Base-by-base conservation (phyloP, 2,329 filamentous ascomycete genomes). In the Samsoniella hepiali region DNA sequence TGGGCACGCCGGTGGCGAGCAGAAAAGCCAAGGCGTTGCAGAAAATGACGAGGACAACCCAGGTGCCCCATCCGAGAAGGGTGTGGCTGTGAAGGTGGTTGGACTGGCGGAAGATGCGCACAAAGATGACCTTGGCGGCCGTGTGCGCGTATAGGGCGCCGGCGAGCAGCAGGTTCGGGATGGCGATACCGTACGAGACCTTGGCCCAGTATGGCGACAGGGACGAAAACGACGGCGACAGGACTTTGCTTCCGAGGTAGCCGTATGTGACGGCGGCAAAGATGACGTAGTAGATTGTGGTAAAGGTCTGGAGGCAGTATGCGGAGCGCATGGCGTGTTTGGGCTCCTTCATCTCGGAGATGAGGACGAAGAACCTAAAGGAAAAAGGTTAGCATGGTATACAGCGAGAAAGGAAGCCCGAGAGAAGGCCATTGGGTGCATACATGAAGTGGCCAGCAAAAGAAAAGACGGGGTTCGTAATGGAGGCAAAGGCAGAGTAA, bases 381-480 rank as follows among this genome's bases (percentile, higher is more conserved):
- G 34, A 17, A 13, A 27, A 32, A 27, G 8, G 38, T 56, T n/a
- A 56, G 53, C 27, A 42, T 31, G 36, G 13, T 31, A n/a, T 29
- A 22, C 27, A 1, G n/a, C 15, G n/a, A 2, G 10, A 44, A 3
- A 57, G 9, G 17, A 2, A 7, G 8, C 5, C 10, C 8, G 10
- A 7, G 3, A 15, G 4, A 22, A 34, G 29, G 5, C n/a, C 1
- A 8, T 13, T 22, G 10, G 15, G 9, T 3, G 15, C 58, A 29
- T 56, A 68, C 77, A 82, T 81, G 69, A 82, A 82, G 63, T 83
- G 81, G 5, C 80, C 81, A 0, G 81, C 80, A 68, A 79, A 83
- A 0, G 81, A 76, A 64, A 84, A 84, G 0, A 83, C 81, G 0
- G 81, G 81, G 66, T 84, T 83, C 13, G 69, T 62, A 67, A 71